phyloP scores from a whole-genome alignment of 140 eudicot species.

The Flaveria floridana region DNA sequence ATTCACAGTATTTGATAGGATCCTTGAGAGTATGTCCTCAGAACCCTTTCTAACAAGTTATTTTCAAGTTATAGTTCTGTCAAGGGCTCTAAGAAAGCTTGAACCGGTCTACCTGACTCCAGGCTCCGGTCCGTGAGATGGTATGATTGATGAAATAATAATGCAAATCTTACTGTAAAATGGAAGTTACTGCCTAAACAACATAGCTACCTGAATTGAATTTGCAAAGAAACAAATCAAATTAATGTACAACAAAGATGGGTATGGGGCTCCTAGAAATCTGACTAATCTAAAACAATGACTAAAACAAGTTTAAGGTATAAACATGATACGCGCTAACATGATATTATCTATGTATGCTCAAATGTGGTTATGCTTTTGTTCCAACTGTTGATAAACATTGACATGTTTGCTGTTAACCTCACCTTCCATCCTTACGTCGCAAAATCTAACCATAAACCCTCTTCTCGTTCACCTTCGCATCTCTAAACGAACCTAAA shows the following conservation, averaged over 20 bases:
- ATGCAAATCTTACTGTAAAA: neutral
- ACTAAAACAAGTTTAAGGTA: conserved; percentile 28
- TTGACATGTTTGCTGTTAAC: conserved; percentile 27
- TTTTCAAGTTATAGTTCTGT: neutral
- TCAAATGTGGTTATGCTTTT: conserved; percentile 21
- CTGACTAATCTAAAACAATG: conserved; percentile 40
- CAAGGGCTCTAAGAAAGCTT: neutral
- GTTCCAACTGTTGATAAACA: neutral
- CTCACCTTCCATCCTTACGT: conserved; percentile 33
- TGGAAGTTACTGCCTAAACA: conserved; percentile 1
- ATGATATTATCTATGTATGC: conserved; percentile 18
- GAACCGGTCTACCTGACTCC: neutral
- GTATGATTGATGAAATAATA: neutral
- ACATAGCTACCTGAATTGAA: conserved; percentile 30
- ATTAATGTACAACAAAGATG: conserved; percentile 35
- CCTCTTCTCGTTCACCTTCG: conserved; percentile 33
- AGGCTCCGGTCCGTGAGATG: neutral
- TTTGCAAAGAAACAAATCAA: conserved; percentile 33
- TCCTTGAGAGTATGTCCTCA: too few relatives aligned
- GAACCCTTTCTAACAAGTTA: neutral
- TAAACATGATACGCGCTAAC: conserved; percentile 28
- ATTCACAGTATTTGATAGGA: too few relatives aligned
- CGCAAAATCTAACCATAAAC: conserved; percentile 21
- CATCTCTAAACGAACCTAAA: conserved; percentile 29
- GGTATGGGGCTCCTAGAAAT: conserved; percentile 29